Evolutionary conservation across 2,329 filamentous ascomycete genomes (phyloP).

Genomic region (Aspergillus eucalypticola): DNA sequence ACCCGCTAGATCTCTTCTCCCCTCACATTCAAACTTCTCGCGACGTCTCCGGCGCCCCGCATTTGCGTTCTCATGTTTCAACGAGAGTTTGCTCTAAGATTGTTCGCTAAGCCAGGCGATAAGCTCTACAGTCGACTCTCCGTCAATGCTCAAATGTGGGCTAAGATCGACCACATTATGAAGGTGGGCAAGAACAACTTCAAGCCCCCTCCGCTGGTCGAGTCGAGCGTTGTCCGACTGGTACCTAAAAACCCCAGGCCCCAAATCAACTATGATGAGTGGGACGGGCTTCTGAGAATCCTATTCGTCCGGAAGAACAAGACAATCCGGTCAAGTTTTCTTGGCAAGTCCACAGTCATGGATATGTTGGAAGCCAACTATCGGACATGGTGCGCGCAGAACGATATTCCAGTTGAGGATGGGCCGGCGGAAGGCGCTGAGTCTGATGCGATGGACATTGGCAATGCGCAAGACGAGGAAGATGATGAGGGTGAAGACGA

Average conservation of each 20-base stretch:
- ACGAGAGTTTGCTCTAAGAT: constrained; percentile 85
- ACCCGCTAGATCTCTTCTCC: constrained; percentile 74
- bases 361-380: constrained; percentile 86
- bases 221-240: constrained; percentile 85
- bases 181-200: constrained; percentile 97
- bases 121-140: constrained; percentile 86
- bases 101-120: constrained; percentile 86
- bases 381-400: constrained; percentile 83
- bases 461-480: constrained; percentile 36
- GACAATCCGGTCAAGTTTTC: constrained; percentile 77
- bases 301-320: constrained; percentile 89
- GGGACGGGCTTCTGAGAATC: constrained; percentile 83
- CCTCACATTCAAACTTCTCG: constrained; percentile 85
- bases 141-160: constrained; percentile 94
- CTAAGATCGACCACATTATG: constrained; percentile 71
- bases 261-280: constrained; percentile 90
- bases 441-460: constrained; percentile 40
- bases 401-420: constrained; percentile 77
- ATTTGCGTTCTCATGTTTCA: constrained; percentile 87
- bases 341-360: constrained; percentile 78
- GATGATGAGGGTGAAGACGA: constrained; percentile 48
- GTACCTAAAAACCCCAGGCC: constrained; percentile 84
- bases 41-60: constrained; percentile 76
- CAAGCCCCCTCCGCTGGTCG: constrained; percentile 88
- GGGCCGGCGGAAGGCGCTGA: constrained; percentile 44